Percentiles rank a stretch among this genome's conserved stretches.
Conservation (phyloP, 164 flowering plant genomes). For the Magnolia changhungtana region DNA sequence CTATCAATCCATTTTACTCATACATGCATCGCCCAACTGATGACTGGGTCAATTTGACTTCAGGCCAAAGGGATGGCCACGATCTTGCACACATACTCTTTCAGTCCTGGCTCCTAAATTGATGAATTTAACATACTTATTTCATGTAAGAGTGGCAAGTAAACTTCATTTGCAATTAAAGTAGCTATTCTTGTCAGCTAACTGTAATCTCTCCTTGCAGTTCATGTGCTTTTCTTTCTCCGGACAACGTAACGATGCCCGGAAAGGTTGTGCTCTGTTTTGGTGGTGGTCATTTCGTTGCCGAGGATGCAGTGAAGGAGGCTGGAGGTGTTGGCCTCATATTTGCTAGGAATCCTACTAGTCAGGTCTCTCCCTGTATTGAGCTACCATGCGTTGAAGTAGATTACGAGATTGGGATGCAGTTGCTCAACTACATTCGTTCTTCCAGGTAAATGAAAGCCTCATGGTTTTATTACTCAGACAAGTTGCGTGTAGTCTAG, state of each 20-base stretch:
- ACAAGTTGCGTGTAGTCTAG: too few species aligned
- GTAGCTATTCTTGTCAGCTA: not conserved
- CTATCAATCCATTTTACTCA: too few species aligned
- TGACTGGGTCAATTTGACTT: too few species aligned
- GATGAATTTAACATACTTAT: too few species aligned
- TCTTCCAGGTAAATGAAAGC: constrained; percentile 20
- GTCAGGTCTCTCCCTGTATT: not conserved
- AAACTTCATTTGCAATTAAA: too few species aligned
- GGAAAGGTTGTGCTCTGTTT: constrained; percentile 29
- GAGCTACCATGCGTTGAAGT: constrained; percentile 24
- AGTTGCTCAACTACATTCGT: constrained; percentile 35
- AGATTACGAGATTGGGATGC: constrained; percentile 37
- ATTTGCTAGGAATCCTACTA: constrained; percentile 13
- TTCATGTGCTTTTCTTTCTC: not conserved
- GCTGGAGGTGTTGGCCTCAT: constrained; percentile 29
- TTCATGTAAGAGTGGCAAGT: too few species aligned
- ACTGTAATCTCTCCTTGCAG: not conserved
- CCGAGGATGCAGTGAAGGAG: not conserved
- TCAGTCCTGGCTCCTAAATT: too few species aligned
- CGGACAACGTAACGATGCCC: constrained; percentile 12
- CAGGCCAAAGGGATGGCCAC: too few species aligned
- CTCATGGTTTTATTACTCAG: not conserved
- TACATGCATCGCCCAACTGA: too few species aligned
- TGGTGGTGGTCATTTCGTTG: not conserved
- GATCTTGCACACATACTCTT: too few species aligned